phyloP scores from a whole-genome alignment of 345 rosid genomes.

The Arabis hirsuta region DNA sequence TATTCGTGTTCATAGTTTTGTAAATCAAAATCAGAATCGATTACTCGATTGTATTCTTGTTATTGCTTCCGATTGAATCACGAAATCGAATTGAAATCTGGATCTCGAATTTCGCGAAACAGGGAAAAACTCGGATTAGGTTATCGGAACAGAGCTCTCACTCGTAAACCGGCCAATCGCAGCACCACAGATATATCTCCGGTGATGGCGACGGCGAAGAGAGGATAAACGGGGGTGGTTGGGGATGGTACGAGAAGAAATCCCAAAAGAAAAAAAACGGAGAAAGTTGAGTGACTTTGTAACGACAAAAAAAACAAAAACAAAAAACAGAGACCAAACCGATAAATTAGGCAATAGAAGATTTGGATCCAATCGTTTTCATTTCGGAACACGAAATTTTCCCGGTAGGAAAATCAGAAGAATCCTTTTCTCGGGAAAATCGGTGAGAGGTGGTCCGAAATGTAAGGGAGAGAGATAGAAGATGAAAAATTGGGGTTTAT shows the following conservation, averaged over 20 bases:
- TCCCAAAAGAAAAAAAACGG: background rate
- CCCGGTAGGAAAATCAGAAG: background rate
- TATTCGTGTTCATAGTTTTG: conserved; percentile 23
- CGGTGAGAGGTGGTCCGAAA: conserved; percentile 35
- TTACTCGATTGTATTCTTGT: conserved; percentile 15
- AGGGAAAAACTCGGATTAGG: background rate
- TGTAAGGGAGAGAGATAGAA: background rate
- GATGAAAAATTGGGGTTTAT: background rate
- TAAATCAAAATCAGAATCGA: conserved; percentile 7
- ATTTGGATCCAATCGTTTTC: conserved; percentile 25
- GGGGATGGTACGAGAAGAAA: conserved; percentile 17
- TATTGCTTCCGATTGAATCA: too few species aligned
- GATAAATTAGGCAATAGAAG: conserved; percentile 27
- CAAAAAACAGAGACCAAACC: background rate
- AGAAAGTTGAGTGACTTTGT: conserved; percentile 5
- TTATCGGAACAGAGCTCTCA: background rate
- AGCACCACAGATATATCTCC: conserved; percentile 19
- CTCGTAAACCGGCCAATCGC: conserved; percentile 18
- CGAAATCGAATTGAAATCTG: background rate
- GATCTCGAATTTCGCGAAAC: conserved; percentile 14
- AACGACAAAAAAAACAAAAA: background rate
- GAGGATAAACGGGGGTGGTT: background rate
- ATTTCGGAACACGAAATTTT: background rate
- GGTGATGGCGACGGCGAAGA: conserved; percentile 25
- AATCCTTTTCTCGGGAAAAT: conserved; percentile 30